Evolutionary conservation across 192 early-diverging fungal genomes (phyloP), one percentile per base, ranked within the genome.

Genomic region (Podila epicladia): DNA sequence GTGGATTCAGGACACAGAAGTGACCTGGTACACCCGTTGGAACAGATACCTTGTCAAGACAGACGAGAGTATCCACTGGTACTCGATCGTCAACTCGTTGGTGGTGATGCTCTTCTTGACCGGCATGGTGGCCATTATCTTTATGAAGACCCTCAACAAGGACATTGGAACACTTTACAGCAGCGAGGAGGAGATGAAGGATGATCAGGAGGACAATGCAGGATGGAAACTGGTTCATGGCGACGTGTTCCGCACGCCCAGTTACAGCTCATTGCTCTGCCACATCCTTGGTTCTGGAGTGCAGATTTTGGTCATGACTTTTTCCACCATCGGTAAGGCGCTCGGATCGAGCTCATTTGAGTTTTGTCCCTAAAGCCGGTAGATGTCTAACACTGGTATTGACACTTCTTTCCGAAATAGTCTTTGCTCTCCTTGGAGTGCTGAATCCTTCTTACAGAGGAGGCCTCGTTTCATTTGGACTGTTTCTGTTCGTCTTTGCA

Each of bases 191-290:
- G 85, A 86, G 9, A 76, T 83, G 73, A 85, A 84, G 69, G 92
- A 91, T 12, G 92, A 92, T 8, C 87, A 91, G 32, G 92, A 93
- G 51, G 92, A 95, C 28, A 87, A 86, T 13, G 66, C 84, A n/a
- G 92, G 93, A 6, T 95, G 93, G 93, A 92, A 92, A 67, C 83
- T 95, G 45, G 82, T 95, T 37, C 91, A 93, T 38, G 91, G 90
- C 19, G 93, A 95, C 77, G 93, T 95, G 4, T 95, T 95, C 72
- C 82, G 93, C 24, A 82, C 91, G 9, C 93, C 93, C 0, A 75
- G 72, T 28, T 87, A 86, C 49, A 88, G 89, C 51, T 91, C 90
- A 0, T 72, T 93, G 26, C 80, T 95, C 71, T 91, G 93, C 33
- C 90, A 91, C 15, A 65, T 95, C 26, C 69, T 95, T 64, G 93